Conservation (phyloP, 805 yeast genomes). For the Kazachstania viticola region DNA sequence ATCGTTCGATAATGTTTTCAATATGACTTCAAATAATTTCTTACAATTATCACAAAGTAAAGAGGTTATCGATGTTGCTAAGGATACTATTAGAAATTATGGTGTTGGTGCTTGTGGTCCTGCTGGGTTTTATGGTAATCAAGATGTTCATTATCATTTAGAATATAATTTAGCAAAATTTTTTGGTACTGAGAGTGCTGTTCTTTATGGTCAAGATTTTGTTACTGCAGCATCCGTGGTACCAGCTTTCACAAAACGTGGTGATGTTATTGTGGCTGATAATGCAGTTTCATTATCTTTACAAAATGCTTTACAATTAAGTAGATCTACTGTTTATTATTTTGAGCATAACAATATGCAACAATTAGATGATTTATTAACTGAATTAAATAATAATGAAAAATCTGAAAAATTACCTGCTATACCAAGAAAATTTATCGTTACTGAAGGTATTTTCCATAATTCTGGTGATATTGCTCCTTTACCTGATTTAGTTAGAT, state of each 20-base stretch:
- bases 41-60: slow-evolving; percentile 45
- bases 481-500: slow-evolving; percentile 52
- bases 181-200: slow-evolving; percentile 66
- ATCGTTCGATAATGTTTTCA: slow-evolving; percentile 34
- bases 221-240: slow-evolving; percentile 77
- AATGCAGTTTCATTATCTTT: slow-evolving; percentile 60
- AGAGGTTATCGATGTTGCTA: slow-evolving; percentile 41
- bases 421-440: slow-evolving; percentile 77
- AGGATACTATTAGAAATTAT: slow-evolving; percentile 45
- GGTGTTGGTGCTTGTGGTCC: slow-evolving; percentile 99
- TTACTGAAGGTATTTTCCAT: slow-evolving; percentile 83
- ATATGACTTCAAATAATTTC: slow-evolving; percentile 64
- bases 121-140: slow-evolving; percentile 93
- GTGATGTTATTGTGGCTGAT: slow-evolving; percentile 86
- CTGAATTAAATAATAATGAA: slow-evolving; percentile 47
- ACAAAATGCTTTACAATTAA: slow-evolving; percentile 79
- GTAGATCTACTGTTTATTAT: slow-evolving; percentile 67
- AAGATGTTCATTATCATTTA: slow-evolving; percentile 74
- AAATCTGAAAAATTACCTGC: slow-evolving; percentile 48
- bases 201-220: slow-evolving; percentile 88
- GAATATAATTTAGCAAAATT: slow-evolving; percentile 67
- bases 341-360: slow-evolving; percentile 83
- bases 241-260: slow-evolving; percentile 91
- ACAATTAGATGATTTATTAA: slow-evolving; percentile 60
- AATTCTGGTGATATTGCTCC: slow-evolving; percentile 72